A percentile compares a stretch with the other conserved stretches of the same genome.
These are phyloP conservation scores for Psophocarpus tetragonolobus DNA, from an alignment of 306 rosid species.

Conservation along the genomic window DNA sequence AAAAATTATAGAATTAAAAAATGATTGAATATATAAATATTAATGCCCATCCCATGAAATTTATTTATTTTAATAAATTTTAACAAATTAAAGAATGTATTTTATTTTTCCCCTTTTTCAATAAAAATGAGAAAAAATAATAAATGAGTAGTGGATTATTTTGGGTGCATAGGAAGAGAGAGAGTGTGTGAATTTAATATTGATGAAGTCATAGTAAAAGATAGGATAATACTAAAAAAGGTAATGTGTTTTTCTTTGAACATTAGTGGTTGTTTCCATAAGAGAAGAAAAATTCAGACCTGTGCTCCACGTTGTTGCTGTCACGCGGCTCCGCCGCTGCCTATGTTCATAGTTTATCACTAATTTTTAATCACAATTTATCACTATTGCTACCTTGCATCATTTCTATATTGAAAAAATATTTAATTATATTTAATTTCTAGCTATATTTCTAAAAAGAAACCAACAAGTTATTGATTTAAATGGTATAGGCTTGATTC, in stretches of 20 bases:
- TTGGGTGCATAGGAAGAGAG: neutral
- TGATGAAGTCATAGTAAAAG: neutral
- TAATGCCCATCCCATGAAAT: too few relatives aligned
- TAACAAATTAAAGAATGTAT: too few relatives aligned
- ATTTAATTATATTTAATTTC: neutral
- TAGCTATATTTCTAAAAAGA: neutral
- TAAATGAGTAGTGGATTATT: neutral
- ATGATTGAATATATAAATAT: too few relatives aligned
- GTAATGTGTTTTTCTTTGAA: neutral
- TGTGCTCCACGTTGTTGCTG: conserved; percentile 9
- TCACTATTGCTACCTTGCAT: neutral
- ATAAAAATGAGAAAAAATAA: too few relatives aligned
- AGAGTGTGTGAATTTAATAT: neutral
- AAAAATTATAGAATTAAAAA: too few relatives aligned
- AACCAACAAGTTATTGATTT: too few relatives aligned
- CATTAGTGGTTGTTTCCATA: neutral
- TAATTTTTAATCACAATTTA: too few relatives aligned
- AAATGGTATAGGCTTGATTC: too few relatives aligned
- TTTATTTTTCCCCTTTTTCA: too few relatives aligned
- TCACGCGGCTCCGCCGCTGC: conserved; percentile 14
- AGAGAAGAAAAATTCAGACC: neutral
- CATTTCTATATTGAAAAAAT: neutral
- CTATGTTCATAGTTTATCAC: neutral
- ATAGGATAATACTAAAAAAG: neutral
- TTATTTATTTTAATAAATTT: too few relatives aligned